Conservation (phyloP, 768 basidiomycete genomes). For the Pulveroboletus frians region DNA sequence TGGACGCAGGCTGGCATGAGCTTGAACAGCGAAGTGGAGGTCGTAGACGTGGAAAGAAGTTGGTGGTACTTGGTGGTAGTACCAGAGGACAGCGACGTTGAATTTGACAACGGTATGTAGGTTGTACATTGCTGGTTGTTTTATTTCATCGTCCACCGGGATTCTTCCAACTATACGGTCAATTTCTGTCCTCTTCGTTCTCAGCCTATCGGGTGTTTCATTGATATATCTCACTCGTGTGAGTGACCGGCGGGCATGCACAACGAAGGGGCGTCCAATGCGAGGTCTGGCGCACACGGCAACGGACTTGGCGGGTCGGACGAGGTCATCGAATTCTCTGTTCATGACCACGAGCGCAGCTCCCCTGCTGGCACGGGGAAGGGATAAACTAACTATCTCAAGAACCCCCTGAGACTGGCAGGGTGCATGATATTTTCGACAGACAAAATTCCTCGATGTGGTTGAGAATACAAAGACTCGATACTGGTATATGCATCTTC, state of each 20-base stretch:
- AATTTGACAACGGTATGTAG: background rate
- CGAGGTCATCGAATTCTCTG: background rate
- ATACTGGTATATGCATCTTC: background rate
- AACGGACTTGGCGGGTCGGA: too few relatives aligned
- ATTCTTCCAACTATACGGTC: too few relatives aligned
- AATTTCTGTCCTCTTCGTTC: too few relatives aligned
- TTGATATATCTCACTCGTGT: too few relatives aligned
- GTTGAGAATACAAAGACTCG: too few relatives aligned
- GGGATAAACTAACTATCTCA: background rate
- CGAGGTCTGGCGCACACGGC: background rate
- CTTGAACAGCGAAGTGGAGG: slow-evolving; percentile 55
- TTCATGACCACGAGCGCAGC: background rate
- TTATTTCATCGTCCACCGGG: background rate
- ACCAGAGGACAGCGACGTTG: slow-evolving; percentile 48
- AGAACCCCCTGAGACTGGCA: background rate
- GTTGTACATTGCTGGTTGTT: background rate
- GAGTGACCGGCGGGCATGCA: too few relatives aligned
- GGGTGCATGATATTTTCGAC: background rate
- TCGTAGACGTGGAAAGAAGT: slow-evolving; percentile 56
- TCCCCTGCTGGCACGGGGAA: background rate
- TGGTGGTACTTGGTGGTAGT: slow-evolving; percentile 70
- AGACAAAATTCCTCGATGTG: background rate
- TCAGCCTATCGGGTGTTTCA: too few relatives aligned
- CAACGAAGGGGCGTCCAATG: background rate
- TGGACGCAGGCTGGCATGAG: slow-evolving; percentile 79